Base-by-base conservation (phyloP, 2,329 filamentous ascomycete species). In the Aureobasidium melanogenum region DNA sequence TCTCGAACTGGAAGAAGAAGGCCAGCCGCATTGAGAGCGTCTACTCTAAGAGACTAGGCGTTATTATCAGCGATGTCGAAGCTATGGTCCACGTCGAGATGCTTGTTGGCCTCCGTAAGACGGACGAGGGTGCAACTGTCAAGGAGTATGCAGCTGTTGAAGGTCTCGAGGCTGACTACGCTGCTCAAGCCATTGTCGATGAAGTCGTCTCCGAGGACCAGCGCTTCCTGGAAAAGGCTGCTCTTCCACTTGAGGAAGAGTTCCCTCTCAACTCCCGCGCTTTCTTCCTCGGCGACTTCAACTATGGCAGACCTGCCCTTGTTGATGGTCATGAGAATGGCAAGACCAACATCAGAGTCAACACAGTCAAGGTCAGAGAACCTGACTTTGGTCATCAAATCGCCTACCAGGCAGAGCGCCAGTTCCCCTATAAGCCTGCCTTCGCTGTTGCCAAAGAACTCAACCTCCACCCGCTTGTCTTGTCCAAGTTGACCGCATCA, bases 401-500 rank as follows among this genome's bases (percentile, higher is more conserved):
- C 67, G 91, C 93, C 47, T 75, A 75, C 54, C 80, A 85, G 61
- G 86, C 90, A 19, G 88, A 93, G 71, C 81, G 80, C 52, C 77
- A 80, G 58, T 89, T 85, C 62, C 86, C 84, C 1, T 99, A 97
- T 73, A 86, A 83, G 30, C 92, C 94, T 6, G 95, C 93, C 0
- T 97, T 87, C 72, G 83, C 87, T n/a, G 89, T 99, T 63, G 90
- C 95, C 15, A 88, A 86, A 69, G 85, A 88, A 71, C 80, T 99
- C 12, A 82, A 84, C 5, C 79, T 99, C 64, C 92, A 96, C 66
- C 88, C 92, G 8, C 80, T 99, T 54, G 88, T 94, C 2, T 79
- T 99, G 34, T 96, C 92, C 74, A 99, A 96, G 80, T 89, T 99
- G 69, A 97, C 94, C 0, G 96, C 94, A 1, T 92, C 93, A 0